These are phyloP conservation scores for Voacanga thouarsii DNA, from an alignment of 257 asterid species.

Conservation along the genomic window DNA sequence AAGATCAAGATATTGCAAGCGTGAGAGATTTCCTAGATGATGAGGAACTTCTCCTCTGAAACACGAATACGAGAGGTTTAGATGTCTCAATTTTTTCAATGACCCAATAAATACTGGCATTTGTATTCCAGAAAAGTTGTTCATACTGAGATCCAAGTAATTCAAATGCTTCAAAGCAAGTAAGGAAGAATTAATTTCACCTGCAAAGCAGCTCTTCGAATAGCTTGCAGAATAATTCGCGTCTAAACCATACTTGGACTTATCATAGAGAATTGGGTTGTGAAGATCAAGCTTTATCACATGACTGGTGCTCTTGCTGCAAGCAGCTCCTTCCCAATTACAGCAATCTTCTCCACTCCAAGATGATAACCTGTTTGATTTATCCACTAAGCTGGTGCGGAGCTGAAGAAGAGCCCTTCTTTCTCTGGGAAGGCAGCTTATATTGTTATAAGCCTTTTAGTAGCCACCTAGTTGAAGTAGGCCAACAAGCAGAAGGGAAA, in stretches of 20 bases:
- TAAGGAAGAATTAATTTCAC: conserved; percentile 19
- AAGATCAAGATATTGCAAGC: conserved; percentile 17
- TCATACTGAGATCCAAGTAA: conserved; percentile 24
- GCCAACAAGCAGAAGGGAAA: neutral
- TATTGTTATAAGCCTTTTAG: neutral
- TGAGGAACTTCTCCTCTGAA: conserved; percentile 15
- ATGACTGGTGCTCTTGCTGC: conserved; percentile 15
- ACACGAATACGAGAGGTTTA: conserved; percentile 18
- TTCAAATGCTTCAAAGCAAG: conserved; percentile 16
- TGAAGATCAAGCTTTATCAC: conserved; percentile 19
- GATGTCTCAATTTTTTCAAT: conserved; percentile 12
- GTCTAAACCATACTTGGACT: neutral
- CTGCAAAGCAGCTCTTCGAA: conserved; percentile 5
- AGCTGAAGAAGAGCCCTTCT: neutral
- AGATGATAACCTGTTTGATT: conserved; percentile 19
- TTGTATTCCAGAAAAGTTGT: conserved; percentile 14
- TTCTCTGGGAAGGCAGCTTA: neutral
- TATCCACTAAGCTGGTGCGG: conserved; percentile 9
- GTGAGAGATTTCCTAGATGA: conserved; percentile 28
- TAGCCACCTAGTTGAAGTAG: neutral
- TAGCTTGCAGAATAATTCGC: no score
- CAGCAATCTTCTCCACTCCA: conserved; percentile 23
- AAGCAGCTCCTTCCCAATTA: conserved; percentile 20
- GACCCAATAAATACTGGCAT: conserved; percentile 16
- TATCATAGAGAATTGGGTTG: neutral